Conservation (phyloP, 495 filamentous ascomycete genomes). For the Copromyces sp. region DNA sequence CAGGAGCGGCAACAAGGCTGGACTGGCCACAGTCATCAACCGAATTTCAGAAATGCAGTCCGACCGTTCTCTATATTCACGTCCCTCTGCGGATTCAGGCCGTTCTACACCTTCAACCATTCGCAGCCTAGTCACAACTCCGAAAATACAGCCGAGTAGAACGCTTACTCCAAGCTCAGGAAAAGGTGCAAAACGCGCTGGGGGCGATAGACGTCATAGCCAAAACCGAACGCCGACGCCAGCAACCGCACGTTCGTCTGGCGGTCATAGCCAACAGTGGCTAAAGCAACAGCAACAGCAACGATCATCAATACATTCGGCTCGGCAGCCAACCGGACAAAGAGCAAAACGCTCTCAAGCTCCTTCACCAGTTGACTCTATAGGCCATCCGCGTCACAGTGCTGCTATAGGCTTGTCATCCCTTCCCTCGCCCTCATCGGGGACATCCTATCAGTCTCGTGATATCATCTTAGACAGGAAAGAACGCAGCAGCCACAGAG, state of each 20-base stretch:
- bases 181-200: background rate
- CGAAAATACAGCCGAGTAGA: background rate
- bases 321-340: background rate
- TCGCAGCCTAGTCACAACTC: background rate
- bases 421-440: background rate
- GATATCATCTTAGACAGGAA: background rate
- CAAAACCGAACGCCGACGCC: background rate
- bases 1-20: background rate
- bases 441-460: background rate
- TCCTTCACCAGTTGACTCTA: background rate
- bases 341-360: background rate
- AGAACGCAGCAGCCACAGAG: background rate
- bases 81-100: background rate
- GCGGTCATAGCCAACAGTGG: background rate
- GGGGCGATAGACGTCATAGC: background rate
- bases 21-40: background rate
- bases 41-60: background rate
- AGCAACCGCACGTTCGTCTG: background rate
- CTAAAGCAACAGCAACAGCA: background rate
- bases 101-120: background rate
- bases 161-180: background rate
- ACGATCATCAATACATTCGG: background rate
- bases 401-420: background rate
- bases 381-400: background rate
- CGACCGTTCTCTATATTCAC: background rate